These are phyloP conservation scores for Suillus brevipes DNA, from an alignment of 768 basidiomycete genomes.

Conservation along the genomic window DNA sequence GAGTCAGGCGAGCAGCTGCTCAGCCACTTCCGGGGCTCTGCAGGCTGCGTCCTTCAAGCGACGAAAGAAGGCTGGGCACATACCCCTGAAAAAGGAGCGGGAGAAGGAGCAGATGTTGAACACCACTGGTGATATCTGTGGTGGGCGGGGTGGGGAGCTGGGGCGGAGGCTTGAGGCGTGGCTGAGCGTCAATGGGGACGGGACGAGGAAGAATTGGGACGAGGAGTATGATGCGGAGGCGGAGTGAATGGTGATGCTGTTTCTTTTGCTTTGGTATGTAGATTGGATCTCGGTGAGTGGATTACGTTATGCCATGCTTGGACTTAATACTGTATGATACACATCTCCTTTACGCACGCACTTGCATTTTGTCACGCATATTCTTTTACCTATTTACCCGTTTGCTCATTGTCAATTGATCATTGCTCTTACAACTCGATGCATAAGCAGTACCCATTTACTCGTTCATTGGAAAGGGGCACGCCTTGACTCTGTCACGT, in stretches of 20 bases:
- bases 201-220: constrained; percentile 16
- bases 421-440: background rate
- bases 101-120: constrained; percentile 72
- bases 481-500: background rate
- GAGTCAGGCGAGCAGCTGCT: constrained; percentile 6
- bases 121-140: constrained; percentile 74
- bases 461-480: background rate
- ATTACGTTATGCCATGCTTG: background rate
- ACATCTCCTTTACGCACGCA: background rate
- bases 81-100: constrained; percentile 58
- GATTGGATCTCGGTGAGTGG: background rate
- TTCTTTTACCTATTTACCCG: background rate
- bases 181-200: constrained; percentile 46
- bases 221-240: constrained; percentile 28
- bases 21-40: constrained; percentile 19
- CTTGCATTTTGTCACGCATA: constrained; percentile 1
- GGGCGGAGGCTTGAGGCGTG: constrained; percentile 76
- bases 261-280: background rate
- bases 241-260: constrained; percentile 4
- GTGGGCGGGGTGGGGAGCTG: constrained; percentile 76
- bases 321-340: constrained; percentile 5
- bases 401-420: background rate
- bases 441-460: background rate
- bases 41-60: constrained; percentile 28
- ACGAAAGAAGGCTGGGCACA: constrained; percentile 42